Conservation (phyloP, 73 alveolate species). For the Tetrahymena elliotti region DNA sequence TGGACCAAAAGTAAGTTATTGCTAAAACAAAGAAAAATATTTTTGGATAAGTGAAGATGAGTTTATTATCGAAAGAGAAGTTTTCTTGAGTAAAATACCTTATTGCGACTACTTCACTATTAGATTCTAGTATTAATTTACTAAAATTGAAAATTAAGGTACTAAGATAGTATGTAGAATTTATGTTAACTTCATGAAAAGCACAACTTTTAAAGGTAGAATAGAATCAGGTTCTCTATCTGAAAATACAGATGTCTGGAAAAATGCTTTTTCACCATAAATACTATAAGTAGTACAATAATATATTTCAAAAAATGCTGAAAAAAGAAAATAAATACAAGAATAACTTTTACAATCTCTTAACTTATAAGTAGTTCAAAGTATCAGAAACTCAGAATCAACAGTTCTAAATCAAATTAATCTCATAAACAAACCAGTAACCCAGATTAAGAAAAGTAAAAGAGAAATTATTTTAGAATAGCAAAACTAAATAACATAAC, state of each 20-base stretch:
- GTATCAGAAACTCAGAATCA: not conserved
- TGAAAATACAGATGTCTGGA: constrained; percentile 40
- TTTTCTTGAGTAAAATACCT: constrained; percentile 27
- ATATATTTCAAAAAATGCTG: not conserved
- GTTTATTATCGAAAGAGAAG: constrained; percentile 20
- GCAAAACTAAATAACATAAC: not conserved
- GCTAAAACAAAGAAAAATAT: constrained; percentile 3
- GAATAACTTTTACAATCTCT: not conserved
- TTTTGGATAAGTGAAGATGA: constrained; percentile 23
- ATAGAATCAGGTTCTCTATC: constrained; percentile 16
- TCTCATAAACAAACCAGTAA: not conserved
- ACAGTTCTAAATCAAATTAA: not conserved
- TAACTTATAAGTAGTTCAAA: not conserved
- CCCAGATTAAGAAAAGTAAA: not conserved
- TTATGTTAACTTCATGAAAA: constrained; percentile 14
- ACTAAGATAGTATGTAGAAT: constrained; percentile 7
- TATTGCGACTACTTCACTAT: constrained; percentile 20
- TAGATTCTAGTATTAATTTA: not conserved
- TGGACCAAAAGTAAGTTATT: constrained; percentile 19
- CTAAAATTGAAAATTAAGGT: not conserved
- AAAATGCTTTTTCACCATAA: constrained; percentile 5
- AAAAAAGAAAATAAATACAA: not conserved
- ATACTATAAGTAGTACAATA: not conserved
- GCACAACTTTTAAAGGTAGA: constrained; percentile 28
- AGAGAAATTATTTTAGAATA: not conserved